Percentiles rank a stretch among this genome's conserved stretches.
These are phyloP conservation scores for Starmerella vaccinii DNA, from an alignment of 805 yeast genomes.

Conservation along the genomic window DNA sequence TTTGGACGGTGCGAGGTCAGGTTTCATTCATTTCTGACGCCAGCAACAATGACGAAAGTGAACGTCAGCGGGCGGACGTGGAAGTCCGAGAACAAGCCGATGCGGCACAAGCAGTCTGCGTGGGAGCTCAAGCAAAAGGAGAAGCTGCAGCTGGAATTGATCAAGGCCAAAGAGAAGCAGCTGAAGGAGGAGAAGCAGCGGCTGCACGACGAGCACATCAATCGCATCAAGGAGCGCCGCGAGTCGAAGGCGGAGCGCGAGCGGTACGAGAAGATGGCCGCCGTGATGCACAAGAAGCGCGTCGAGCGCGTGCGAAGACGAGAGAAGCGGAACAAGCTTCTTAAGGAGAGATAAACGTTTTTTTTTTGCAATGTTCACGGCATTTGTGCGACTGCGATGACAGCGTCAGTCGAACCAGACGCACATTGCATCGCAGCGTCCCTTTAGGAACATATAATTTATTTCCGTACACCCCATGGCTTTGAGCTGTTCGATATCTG, in stretches of 20 bases:
- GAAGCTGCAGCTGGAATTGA: constrained; percentile 52
- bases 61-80: constrained; percentile 33
- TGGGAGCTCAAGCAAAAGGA: constrained; percentile 63
- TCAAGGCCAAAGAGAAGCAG: constrained; percentile 58
- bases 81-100: constrained; percentile 32
- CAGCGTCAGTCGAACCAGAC: constrained; percentile 16
- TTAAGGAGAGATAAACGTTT: constrained; percentile 62
- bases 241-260: constrained; percentile 81
- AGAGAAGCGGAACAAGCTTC: constrained; percentile 89
- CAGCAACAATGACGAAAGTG: constrained; percentile 19
- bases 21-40: background rate
- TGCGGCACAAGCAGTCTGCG: constrained; percentile 34
- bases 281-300: constrained; percentile 83
- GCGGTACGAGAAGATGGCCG: constrained; percentile 70
- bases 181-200: constrained; percentile 69
- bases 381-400: no score
- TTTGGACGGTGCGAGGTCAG: background rate
- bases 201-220: constrained; percentile 39
- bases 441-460: constrained; percentile 17
- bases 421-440: constrained; percentile 18
- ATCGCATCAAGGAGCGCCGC: constrained; percentile 50
- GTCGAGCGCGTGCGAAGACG: constrained; percentile 80
- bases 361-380: no score
- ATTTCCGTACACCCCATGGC: constrained; percentile 17
- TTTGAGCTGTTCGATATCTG: constrained; percentile 18